Evolutionary conservation across 2,329 filamentous ascomycete species (phyloP), one percentile per base, ranked within the genome.

Genomic region (Dactylellina cionopaga): DNA sequence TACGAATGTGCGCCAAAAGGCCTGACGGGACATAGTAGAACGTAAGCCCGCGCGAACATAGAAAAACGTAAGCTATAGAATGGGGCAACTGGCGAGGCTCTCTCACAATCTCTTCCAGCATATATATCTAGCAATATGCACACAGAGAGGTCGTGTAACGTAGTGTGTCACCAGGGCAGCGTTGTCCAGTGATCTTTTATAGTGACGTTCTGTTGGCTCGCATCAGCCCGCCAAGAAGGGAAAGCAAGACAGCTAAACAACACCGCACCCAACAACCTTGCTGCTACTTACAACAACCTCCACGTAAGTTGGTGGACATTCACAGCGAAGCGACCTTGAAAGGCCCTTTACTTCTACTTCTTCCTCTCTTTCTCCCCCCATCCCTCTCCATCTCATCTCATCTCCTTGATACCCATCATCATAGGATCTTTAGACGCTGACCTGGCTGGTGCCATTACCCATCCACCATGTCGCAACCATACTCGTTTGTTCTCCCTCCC

Each of bases 241-340:
- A 44, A 55, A 59, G 46, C 47, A 19, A 54, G 52, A 68, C 54
- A 68, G 63, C 63, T 66, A 58, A n/a, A 52, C 54, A 68, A 59
- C 52, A 58, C 62, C 52, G 17, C 13, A 43, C 37, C 54, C n/a
- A n/a, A n/a, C n/a, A n/a, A n/a, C n/a, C n/a, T n/a, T n/a, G n/a
- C n/a, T n/a, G n/a, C n/a, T n/a, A n/a, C n/a, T n/a, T n/a, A n/a
- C n/a, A n/a, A n/a, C n/a, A n/a, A n/a, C n/a, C 54, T 25, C 54
- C 54, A 58, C 54, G 54, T 58, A 58, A 58, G 31, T 22, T 15
- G n/a, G n/a, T n/a, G n/a, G n/a, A n/a, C n/a, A n/a, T n/a, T 3
- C 29, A 24, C 22, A 43, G 39, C 39, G 6, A 19, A 7, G 6
- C 15, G 11, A 24, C 11, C 13, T 22, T n/a, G 2, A 25, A 25